A percentile compares a stretch with the other conserved stretches of the same genome.
These are phyloP conservation scores for Hypoxylon sp. DNA, from an alignment of 2,329 filamentous ascomycete genomes.

Conservation along the genomic window DNA sequence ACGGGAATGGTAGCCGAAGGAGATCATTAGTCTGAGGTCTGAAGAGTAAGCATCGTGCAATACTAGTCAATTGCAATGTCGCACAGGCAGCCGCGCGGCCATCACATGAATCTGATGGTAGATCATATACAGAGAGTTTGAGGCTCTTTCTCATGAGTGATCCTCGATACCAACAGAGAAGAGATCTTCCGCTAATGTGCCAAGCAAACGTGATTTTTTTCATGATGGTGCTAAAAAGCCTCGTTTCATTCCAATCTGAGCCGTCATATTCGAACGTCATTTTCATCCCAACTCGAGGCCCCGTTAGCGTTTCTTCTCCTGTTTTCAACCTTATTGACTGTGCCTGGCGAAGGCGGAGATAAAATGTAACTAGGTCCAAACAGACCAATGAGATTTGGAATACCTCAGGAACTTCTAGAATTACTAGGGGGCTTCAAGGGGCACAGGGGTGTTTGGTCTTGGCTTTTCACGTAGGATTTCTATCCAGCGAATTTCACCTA, in stretches of 20 bases:
- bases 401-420: slow-evolving; percentile 41
- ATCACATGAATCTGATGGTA: slow-evolving; percentile 10
- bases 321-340: slow-evolving; percentile 36
- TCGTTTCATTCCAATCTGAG: slow-evolving; percentile 31
- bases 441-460: slow-evolving; percentile 22
- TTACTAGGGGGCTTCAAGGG: slow-evolving; percentile 26
- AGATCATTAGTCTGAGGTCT: slow-evolving; percentile 11
- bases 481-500: slow-evolving; percentile 22
- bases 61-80: slow-evolving; percentile 18
- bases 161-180: slow-evolving; percentile 30
- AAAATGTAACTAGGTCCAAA: slow-evolving; percentile 21
- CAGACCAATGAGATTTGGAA: slow-evolving; percentile 19
- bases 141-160: slow-evolving; percentile 36
- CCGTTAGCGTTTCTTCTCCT: slow-evolving; percentile 37
- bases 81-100: slow-evolving; percentile 7
- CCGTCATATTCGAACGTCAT: slow-evolving; percentile 25
- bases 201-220: slow-evolving; percentile 27
- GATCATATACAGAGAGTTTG: slow-evolving; percentile 33
- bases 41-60: slow-evolving; percentile 32
- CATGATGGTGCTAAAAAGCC: slow-evolving; percentile 13
- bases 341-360: slow-evolving; percentile 26
- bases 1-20: slow-evolving; percentile 17
- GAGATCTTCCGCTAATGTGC: slow-evolving; percentile 34
- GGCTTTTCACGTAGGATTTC: slow-evolving; percentile 24
- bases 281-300: slow-evolving; percentile 42